These are phyloP conservation scores for Stephanodiscus triporus DNA, from an alignment of 108 stramenopile species.

Conservation along the genomic window DNA sequence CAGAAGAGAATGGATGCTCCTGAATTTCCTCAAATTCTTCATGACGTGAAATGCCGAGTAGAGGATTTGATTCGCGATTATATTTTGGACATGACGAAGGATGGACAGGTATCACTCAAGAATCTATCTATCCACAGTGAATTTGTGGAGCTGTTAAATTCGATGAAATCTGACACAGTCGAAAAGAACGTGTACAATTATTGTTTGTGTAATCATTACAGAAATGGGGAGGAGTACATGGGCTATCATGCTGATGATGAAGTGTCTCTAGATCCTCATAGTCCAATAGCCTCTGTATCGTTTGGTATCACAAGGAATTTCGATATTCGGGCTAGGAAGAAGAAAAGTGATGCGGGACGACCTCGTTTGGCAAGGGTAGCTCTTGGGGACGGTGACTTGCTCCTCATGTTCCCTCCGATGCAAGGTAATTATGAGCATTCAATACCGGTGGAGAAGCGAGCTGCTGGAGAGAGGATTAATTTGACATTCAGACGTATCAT, in stretches of 20 bases:
- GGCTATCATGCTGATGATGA: constrained; percentile 43
- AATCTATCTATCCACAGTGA: constrained; percentile 24
- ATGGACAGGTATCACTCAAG: background rate
- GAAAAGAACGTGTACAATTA: constrained; percentile 40
- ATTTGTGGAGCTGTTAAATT: constrained; percentile 22
- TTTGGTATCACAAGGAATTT: constrained; percentile 40
- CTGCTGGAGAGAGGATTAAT: constrained; percentile 42
- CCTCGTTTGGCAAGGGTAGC: constrained; percentile 33
- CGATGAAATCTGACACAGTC: background rate
- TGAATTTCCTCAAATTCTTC: constrained; percentile 30
- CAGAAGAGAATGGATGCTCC: constrained; percentile 35
- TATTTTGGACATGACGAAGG: constrained; percentile 9
- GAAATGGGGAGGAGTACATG: constrained; percentile 46
- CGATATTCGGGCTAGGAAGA: constrained; percentile 38
- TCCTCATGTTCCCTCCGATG: constrained; percentile 48
- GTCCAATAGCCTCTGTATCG: constrained; percentile 42
- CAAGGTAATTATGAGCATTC: constrained; percentile 39
- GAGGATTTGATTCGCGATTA: constrained; percentile 32
- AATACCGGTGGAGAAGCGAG: constrained; percentile 39
- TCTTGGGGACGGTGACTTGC: constrained; percentile 39
- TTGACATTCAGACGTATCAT: constrained; percentile 33
- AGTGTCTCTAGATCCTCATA: constrained; percentile 16
- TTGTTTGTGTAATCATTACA: constrained; percentile 43
- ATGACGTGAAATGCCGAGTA: constrained; percentile 33
- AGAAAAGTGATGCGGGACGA: constrained; percentile 11